Conservation (phyloP, 768 basidiomycete species). For the Leccinum longicurvipes region DNA sequence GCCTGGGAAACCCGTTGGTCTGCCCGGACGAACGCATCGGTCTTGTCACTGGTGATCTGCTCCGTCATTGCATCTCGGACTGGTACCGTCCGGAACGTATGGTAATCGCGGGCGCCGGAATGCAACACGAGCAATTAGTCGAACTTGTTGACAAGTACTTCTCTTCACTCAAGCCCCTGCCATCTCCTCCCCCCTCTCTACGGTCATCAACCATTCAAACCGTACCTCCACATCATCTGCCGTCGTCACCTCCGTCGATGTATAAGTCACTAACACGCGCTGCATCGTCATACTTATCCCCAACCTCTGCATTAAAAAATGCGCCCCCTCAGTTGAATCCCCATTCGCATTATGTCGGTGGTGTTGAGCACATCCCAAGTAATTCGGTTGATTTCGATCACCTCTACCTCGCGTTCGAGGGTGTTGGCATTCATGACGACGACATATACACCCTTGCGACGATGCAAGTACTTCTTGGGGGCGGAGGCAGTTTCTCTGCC, state of each 20-base stretch:
- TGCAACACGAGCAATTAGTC: slow-evolving; percentile 86
- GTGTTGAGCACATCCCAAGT: slow-evolving; percentile 67
- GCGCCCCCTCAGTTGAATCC: slow-evolving; percentile 14
- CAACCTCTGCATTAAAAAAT: slow-evolving; percentile 21
- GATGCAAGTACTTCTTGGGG: slow-evolving; percentile 92
- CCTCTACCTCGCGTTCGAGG: slow-evolving; percentile 90
- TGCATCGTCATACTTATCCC: slow-evolving; percentile 69
- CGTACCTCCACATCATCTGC: slow-evolving; percentile 57
- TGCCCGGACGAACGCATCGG: slow-evolving; percentile 85
- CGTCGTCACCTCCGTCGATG: slow-evolving; percentile 49
- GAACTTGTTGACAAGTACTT: slow-evolving; percentile 84
- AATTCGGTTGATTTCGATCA: slow-evolving; percentile 77
- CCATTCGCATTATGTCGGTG: slow-evolving; percentile 76
- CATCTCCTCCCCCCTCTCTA: slow-evolving; percentile 24
- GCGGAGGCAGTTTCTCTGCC: slow-evolving; percentile 95
- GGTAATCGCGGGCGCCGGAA: slow-evolving; percentile 92
- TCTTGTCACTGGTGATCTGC: slow-evolving; percentile 53
- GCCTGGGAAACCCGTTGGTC: slow-evolving; percentile 83
- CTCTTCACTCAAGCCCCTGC: slow-evolving; percentile 52
- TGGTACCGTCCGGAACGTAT: slow-evolving; percentile 96
- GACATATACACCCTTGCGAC: slow-evolving; percentile 93
- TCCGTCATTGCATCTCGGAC: slow-evolving; percentile 62
- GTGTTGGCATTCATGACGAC: slow-evolving; percentile 83
- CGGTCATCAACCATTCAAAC: slow-evolving; percentile 31
- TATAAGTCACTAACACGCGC: slow-evolving; percentile 72